Evolutionary conservation across 139 green algal species (phyloP), one percentile per base, ranked within the genome.

Genomic region (Closterium sp.): DNA sequence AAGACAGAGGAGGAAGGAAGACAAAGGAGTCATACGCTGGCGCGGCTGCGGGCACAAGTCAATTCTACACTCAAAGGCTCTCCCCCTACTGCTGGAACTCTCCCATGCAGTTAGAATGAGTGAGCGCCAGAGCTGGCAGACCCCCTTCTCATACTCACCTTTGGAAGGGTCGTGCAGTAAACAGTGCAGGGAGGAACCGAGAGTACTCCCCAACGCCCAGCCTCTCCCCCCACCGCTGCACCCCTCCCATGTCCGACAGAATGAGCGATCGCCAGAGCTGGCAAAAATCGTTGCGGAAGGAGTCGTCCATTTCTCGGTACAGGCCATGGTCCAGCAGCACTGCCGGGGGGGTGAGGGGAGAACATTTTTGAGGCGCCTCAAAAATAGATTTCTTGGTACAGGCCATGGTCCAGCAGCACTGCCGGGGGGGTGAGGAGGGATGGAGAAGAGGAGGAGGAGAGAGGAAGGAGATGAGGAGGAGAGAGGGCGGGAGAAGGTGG

Each of bases 301-400:
- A 16, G 19, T 94, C 91, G 83, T 93, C 83, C 31, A 94, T 30
- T 28, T 94, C 88, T 7, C 88, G 33, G 55, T 94, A 94, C 0
- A 94, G 30, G 4, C 91, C 91, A 8, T 94, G 91, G 87, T 94
- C 91, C 0, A 94, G 91, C 84, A 94, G 34, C 33, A 93, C 90
- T 93, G 43, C 21, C 9, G 21, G 84, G 84, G 31, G 8, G 84
- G 31, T 1, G 31, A 55, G 84, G 8, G 21, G 9, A 19, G 84
- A 35, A n/a, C n/a, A n/a, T n/a, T n/a, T n/a, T n/a, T n/a, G n/a
- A n/a, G n/a, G n/a, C n/a, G n/a, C n/a, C n/a, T n/a, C n/a, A n/a
- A n/a, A n/a, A n/a, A n/a, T n/a, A n/a, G n/a, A 93, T 25, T 32
- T 93, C 87, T 2, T 38, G 7, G 86, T 93, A 93, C 87, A 93